A percentile compares a stretch with the other conserved stretches of the same genome.
These are phyloP conservation scores for Oldenlandia corymbosa DNA, from an alignment of 257 asterid genomes.

Conservation along the genomic window DNA sequence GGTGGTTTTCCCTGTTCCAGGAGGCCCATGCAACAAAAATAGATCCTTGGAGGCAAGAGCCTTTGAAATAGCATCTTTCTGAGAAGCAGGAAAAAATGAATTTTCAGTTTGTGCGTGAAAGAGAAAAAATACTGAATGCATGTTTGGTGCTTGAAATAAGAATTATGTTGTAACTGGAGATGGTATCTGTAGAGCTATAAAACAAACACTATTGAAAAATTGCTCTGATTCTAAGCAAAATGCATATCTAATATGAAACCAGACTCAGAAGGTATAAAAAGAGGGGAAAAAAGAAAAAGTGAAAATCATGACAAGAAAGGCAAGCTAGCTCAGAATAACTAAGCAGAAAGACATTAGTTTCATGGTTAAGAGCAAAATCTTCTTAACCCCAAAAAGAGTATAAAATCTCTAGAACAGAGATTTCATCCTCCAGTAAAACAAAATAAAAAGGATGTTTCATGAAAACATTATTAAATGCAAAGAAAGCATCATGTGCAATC, in stretches of 20 bases:
- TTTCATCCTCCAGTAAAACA: neutral
- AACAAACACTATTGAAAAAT: too few relatives aligned
- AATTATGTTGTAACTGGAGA: neutral
- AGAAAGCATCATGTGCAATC: neutral
- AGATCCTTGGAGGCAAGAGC: conserved; percentile 90
- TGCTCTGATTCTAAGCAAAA: too few relatives aligned
- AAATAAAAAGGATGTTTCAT: neutral
- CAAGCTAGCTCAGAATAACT: neutral
- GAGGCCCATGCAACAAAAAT: conserved; percentile 97
- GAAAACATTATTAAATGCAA: neutral
- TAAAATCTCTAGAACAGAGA: conserved; percentile 4
- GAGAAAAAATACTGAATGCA: too few relatives aligned
- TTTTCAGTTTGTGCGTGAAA: conserved; percentile 23
- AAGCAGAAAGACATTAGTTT: neutral
- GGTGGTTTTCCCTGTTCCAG: conserved; percentile 99
- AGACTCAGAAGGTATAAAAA: neutral
- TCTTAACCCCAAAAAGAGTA: too few relatives aligned
- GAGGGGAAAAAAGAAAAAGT: neutral
- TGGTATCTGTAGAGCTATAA: neutral
- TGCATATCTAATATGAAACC: neutral
- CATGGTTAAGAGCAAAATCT: neutral
- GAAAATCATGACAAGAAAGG: neutral
- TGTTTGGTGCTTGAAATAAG: neutral
- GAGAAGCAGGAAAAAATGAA: conserved; percentile 12
- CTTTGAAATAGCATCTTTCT: conserved; percentile 87